Evolutionary conservation across 2,329 filamentous ascomycete species (phyloP), one percentile per base, ranked within the genome.

Genomic region (Bipolaris oryzae): DNA sequence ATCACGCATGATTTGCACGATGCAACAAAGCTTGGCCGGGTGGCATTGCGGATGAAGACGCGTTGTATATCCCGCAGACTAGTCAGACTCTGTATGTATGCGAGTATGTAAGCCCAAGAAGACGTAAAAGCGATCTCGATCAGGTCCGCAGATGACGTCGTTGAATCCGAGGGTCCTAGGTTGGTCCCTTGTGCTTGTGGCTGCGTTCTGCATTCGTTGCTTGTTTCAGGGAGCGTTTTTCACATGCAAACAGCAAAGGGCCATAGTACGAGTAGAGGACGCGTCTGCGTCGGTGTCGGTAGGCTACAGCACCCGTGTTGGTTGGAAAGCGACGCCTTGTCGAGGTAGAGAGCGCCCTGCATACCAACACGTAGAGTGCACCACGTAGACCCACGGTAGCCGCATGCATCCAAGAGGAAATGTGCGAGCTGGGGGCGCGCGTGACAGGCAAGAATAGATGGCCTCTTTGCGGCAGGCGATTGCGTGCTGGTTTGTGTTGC

Each of bases 401-500:
- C 52, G 46, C 45, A 39, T 37, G 46, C 45, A 37, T 37, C 23
- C 47, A 23, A 31, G 37, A 11, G 3, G 16, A 21, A 6, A 33
- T 33, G 20, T 25, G 11, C 49, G 46, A 33, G 38, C 46, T 39
- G 28, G 16, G 38, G 53, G 25, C 2, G 7, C 61, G 52, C 55
- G 42, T 63, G 55, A 63, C 58, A 50, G 25, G 31, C 16, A 46
- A 50, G 49, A 37, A 16, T 37, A 53, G 34, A 18, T 50, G 52
- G 21, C 52, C 38, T 35, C 33, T 52, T 45, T 52, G 34, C 41
- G 53, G 41, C 47, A 55, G 43, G 47, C 53, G 48, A 46, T 53
- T 58, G 51, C 55, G 47, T 61, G 53, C 57, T 43, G 50, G 33
- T 50, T 47, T 47, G 51, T 31, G 51, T 28, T 20, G 49, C 49